Evolutionary conservation across 352 stramenopile species (phyloP), one percentile per base, ranked within the genome.

Genomic region (Halophytophthora batemanensis): DNA sequence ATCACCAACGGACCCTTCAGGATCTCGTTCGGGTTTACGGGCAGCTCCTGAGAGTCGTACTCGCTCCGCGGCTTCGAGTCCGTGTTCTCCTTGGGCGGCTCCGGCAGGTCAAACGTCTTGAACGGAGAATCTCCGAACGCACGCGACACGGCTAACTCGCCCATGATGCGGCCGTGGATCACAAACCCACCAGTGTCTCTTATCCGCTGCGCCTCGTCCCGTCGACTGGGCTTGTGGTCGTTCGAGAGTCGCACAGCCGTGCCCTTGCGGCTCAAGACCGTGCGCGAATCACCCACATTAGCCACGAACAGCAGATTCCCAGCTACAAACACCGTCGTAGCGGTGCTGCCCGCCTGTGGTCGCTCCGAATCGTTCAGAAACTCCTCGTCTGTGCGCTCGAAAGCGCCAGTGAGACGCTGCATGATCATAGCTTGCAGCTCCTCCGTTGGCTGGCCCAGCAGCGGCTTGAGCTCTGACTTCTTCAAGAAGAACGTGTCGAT

Each of bases 271-370:
- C 92, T 98, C 38, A 98, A 49, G 15, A 98, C 82, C 6, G 97
- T 97, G 6, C 96, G 80, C 31, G 91, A 98, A 59, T 99, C 96
- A 25, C 96, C 96, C 7, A 98, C 93, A 56, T 99, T 99, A 1
- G 93, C 92, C 7, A 97, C 91, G 62, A 98, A 98, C 33, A 98
- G 61, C 38, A 86, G 69, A 29, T 90, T 81, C 6, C 96, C 95
- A 6, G 97, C 78, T 22, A 99, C 71, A 41, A 98, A 80, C 13
- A 97, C 90, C 0, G 93, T 98, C 3, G 93, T 97, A 12, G 90
- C 94, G 1, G 96, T 99, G 38, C 92, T 98, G 5, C 96, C 96
- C 17, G 82, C 82, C 48, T 90, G 79, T 3, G 82, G 79, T 18
- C 74, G 66, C 34, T 86, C 75, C 7, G 77, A 89, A 14, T 70